Conservation (phyloP, 352 stramenopile genomes). For the Pythium aquatile region DNA sequence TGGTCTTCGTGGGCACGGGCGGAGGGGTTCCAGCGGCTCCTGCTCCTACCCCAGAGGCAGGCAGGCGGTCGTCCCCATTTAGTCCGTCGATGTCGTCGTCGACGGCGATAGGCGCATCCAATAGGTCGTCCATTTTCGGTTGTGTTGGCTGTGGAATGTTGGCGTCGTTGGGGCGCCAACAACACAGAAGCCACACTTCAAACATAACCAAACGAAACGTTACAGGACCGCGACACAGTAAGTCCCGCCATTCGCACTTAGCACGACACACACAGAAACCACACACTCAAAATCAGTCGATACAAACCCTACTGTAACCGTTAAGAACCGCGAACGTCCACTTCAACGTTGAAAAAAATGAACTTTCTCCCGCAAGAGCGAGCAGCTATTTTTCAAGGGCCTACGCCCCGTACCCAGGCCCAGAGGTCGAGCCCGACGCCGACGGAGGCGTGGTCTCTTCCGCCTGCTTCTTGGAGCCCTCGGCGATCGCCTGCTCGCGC, state of each 20-base stretch:
- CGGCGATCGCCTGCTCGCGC: constrained; percentile 53
- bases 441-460: constrained; percentile 63
- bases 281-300: background rate
- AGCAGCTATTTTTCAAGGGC: no score
- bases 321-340: background rate
- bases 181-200: constrained; percentile 13
- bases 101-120: constrained; percentile 19
- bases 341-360: background rate
- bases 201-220: background rate
- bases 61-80: constrained; percentile 9
- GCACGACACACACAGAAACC: background rate
- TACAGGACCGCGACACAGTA: background rate
- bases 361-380: background rate
- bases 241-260: background rate
- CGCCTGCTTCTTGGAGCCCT: constrained; percentile 57
- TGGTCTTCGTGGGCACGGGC: constrained; percentile 13
- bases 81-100: constrained; percentile 27
- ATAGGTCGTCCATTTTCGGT: constrained; percentile 22
- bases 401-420: background rate
- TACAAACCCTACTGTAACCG: background rate
- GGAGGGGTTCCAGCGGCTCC: background rate
- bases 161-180: background rate
- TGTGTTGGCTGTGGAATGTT: background rate
- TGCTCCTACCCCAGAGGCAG: background rate
- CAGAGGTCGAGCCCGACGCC: constrained; percentile 7